Evolutionary conservation across 805 yeast genomes (phyloP), one percentile per base, ranked within the genome.

Genomic region (Candida berthetii): DNA sequence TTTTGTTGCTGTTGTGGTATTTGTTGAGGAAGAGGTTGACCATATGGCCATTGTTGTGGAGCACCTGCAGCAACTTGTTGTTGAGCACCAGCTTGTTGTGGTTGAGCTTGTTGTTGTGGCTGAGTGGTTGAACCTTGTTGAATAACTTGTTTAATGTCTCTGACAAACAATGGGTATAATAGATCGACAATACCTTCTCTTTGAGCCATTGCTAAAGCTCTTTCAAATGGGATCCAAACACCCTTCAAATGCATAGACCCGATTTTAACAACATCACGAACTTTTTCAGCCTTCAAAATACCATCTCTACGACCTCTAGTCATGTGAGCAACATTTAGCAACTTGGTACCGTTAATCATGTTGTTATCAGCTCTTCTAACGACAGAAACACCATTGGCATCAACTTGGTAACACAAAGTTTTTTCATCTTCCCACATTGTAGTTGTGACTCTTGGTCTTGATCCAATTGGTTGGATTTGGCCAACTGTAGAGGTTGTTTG

Each of bases 381-480:
- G 17, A 85, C 95, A 15, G 83, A 72, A 36, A 85, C 84, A 42
- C 86, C 85, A 48, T 82, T 78, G 43, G 88, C 90, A 54, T 85
- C 93, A 25, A 85, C 91, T 61, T 85, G 93, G 65, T 85, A 85
- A 57, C 93, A 85, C 40, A 85, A 62, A 1, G 95, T 85, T 50
- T 82, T 81, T 55, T 85, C 95, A 57, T 85, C 95, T 56, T 85
- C 93, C 95, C 95, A 85, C 75, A 82, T 76, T n/a, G 93, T 85
- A 18, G 93, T 84, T 40, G 89, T 82, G 40, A 85, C 87, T 46
- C 76, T 63, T 39, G 82, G 80, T 55, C 72, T 69, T 19, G 62
- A 56, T 10, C 61, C 61, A 25, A 55, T 48, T 4, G 61, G 61
- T 34, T 56, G 61, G 20, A 53, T 50, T 39, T 56, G 59, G 11